Evolutionary conservation across 495 filamentous ascomycete species (phyloP).

Genomic region (Usnea hakonensis): DNA sequence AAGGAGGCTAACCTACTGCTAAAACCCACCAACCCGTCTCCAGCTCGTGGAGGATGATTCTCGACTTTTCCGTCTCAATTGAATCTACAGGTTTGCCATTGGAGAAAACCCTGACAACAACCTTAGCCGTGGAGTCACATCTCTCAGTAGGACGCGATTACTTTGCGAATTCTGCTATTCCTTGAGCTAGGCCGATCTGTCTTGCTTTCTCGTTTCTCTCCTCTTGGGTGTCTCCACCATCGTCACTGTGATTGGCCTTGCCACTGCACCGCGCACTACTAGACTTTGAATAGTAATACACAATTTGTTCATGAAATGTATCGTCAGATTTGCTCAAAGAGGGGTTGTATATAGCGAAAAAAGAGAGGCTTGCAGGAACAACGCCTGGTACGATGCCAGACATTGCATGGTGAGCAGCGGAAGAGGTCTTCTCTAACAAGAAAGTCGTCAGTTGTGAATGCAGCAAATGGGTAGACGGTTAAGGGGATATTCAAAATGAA

Average conservation of each 20-base stretch:
- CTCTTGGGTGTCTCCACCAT: slow-evolving; percentile 43
- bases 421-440: background rate
- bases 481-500: background rate
- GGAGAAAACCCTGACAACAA: slow-evolving; percentile 60
- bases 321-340: slow-evolving; percentile 81
- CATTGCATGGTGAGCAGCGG: slow-evolving; percentile 24
- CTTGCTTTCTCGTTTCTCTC: slow-evolving; percentile 74
- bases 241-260: slow-evolving; percentile 29
- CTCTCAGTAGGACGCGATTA: slow-evolving; percentile 29
- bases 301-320: slow-evolving; percentile 79
- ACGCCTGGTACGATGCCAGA: slow-evolving; percentile 19
- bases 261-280: slow-evolving; percentile 24
- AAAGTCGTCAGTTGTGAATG: background rate
- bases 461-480: background rate
- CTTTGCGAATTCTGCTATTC: slow-evolving; percentile 89
- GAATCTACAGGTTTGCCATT: slow-evolving; percentile 66
- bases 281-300: slow-evolving; percentile 70
- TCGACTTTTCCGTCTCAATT: slow-evolving; percentile 81
- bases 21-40: slow-evolving; percentile 92
- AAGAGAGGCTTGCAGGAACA: slow-evolving; percentile 76
- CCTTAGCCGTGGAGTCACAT: slow-evolving; percentile 8
- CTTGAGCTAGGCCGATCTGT: slow-evolving; percentile 95
- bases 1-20: slow-evolving; percentile 48
- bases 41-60: slow-evolving; percentile 77
- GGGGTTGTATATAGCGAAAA: slow-evolving; percentile 91